Evolutionary conservation across 805 yeast species (phyloP).

Genomic region (Pichia kluyveri): DNA sequence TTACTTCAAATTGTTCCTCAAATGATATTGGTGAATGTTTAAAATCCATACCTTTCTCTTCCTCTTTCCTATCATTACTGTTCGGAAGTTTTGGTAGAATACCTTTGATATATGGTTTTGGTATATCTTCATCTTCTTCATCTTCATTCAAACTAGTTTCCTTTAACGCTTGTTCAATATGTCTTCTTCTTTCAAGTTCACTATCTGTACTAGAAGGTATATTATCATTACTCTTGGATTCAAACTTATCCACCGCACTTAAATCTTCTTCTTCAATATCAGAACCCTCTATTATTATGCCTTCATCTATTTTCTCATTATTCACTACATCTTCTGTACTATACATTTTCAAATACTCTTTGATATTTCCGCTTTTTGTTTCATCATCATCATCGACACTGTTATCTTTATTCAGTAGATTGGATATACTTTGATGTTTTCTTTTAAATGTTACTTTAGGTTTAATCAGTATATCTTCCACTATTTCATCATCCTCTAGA

Average conservation of each 20-base stretch:
- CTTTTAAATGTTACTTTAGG: too few relatives aligned
- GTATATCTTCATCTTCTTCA: background rate
- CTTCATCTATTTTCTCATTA: slow-evolving; percentile 10
- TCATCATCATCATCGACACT: background rate
- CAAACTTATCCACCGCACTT: background rate
- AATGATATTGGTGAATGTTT: background rate
- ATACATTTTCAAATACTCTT: slow-evolving; percentile 2
- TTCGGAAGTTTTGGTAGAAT: too few relatives aligned
- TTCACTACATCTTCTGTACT: background rate
- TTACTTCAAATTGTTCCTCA: background rate
- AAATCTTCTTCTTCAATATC: slow-evolving; percentile 8
- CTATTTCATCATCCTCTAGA: too few relatives aligned
- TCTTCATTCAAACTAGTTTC: background rate
- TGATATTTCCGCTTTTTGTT: background rate
- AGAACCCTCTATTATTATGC: slow-evolving; percentile 15
- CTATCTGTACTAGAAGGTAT: background rate
- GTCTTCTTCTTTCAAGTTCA: slow-evolving; percentile 1
- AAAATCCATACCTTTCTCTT: background rate
- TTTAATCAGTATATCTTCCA: too few relatives aligned
- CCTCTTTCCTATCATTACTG: background rate
- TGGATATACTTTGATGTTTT: too few relatives aligned
- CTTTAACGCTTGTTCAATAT: background rate
- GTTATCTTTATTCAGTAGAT: too few relatives aligned
- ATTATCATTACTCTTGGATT: background rate
- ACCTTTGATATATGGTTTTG: too few relatives aligned